A percentile compares a stretch with the other conserved stretches of the same genome.
phyloP scores from a whole-genome alignment of 257 asterid species.

The Solanum medicagineum region DNA sequence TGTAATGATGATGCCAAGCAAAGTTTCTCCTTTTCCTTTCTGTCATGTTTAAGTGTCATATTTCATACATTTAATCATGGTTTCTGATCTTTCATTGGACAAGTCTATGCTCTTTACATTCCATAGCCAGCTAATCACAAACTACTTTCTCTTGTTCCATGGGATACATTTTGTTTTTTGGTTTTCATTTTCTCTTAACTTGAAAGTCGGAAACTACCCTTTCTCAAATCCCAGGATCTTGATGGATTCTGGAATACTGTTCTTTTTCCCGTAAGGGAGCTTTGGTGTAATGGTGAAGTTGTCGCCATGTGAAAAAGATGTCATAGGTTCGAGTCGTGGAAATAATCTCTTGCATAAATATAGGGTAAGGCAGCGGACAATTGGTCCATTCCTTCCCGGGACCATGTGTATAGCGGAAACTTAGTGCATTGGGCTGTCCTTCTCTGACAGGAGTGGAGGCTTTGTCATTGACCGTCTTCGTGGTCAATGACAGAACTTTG shows the following conservation, averaged over 20 bases:
- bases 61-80: not conserved
- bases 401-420: not conserved
- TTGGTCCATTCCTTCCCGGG: accelerated
- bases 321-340: not conserved
- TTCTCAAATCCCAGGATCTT: not conserved
- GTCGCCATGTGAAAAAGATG: not conserved
- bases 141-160: not conserved
- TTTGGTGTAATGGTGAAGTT: not conserved
- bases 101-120: not conserved
- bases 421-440: not conserved
- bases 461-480: not conserved
- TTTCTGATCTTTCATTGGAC: not conserved
- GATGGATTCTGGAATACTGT: not conserved
- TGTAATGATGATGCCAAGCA: not conserved
- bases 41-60: not conserved
- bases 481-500: not conserved
- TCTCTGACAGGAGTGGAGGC: not conserved
- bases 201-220: not conserved
- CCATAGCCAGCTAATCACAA: not conserved
- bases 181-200: not conserved
- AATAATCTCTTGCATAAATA: not conserved
- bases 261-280: not conserved
- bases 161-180: not conserved
- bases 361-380: not conserved
- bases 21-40: not conserved